These are phyloP conservation scores for Sporothrix dimorphospora DNA, from an alignment of 2,329 filamentous ascomycete species.

Conservation along the genomic window DNA sequence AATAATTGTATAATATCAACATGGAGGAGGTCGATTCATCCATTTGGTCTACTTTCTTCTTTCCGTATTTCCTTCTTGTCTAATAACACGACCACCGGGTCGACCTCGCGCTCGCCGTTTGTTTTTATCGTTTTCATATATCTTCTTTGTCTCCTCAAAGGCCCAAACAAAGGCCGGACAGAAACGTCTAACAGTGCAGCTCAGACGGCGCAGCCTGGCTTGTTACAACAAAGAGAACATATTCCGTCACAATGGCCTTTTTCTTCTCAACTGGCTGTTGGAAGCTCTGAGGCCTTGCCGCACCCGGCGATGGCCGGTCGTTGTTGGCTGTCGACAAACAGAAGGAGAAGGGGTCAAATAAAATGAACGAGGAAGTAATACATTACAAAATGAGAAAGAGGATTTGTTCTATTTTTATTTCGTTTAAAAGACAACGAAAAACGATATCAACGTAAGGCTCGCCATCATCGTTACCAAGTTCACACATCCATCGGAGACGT, in stretches of 20 bases:
- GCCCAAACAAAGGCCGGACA: neutral
- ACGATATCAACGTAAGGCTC: neutral
- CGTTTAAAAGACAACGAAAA: neutral
- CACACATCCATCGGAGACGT: too few species aligned
- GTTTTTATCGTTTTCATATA: neutral
- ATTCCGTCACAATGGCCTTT: neutral
- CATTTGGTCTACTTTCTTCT: too few species aligned
- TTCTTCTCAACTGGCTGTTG: neutral
- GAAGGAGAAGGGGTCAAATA: neutral
- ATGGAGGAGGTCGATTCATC: neutral
- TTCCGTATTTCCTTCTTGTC: neutral
- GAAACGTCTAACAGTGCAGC: neutral
- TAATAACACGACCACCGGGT: neutral
- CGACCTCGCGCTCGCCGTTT: neutral
- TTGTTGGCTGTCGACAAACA: neutral
- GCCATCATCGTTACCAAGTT: neutral
- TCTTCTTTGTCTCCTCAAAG: neutral
- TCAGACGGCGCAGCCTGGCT: neutral
- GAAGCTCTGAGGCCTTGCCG: neutral
- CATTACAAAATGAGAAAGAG: neutral
- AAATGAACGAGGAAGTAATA: neutral
- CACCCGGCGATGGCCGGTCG: neutral
- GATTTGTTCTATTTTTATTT: neutral
- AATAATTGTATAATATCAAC: neutral
- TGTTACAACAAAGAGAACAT: neutral